Base-by-base conservation (phyloP, 2,329 filamentous ascomycete genomes). In the Diaporthe destruens region DNA sequence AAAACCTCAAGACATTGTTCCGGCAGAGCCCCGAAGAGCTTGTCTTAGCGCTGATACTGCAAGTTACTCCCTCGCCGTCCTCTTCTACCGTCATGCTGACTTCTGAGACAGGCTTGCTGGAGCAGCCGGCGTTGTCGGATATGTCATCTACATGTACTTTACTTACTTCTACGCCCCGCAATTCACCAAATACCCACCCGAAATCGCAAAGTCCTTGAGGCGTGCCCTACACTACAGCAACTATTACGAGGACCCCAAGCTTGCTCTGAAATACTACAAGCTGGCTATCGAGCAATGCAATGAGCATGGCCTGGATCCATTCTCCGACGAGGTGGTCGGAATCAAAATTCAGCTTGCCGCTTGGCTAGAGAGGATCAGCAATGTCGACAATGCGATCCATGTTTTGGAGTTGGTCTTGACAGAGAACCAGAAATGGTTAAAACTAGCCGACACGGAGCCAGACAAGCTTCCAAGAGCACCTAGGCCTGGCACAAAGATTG, bases 271-370 rank as follows among this genome's bases (percentile, higher is more conserved):
- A 76, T 94, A 94, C 81, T 98, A 98, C 81, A 91, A 91, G 77
- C 88, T 93, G 76, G 95, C 95, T 3, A 85, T 98, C 72, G 86
- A 91, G 75, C 87, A 92, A 67, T 94, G 94, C 72, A 85, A 91
- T 65, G 91, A 94, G 78, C 79, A 93, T 66, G 90, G 91, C 0
- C 89, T 99, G 84, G 94, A 98, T 79, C 94, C 94, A 0, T 97
- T 95, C 80, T 95, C 93, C 5, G 93, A 98, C 77, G 95, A 98
- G 80, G 92, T 98, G 44, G 87, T 98, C 76, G 96, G 96, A 11
- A 91, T 98, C 68, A 94, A 95, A 79, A 91, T 98, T 66, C 91
- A 95, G 80, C 87, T 97, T 11, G 91, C 94, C 1, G 87, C 88
- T 12, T 91, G 97, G 87, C 87, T 98, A 75, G 94, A 98, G 82